These are phyloP conservation scores for Nitzschia putrida DNA, from an alignment of 108 stramenopile species.

Conservation along the genomic window DNA sequence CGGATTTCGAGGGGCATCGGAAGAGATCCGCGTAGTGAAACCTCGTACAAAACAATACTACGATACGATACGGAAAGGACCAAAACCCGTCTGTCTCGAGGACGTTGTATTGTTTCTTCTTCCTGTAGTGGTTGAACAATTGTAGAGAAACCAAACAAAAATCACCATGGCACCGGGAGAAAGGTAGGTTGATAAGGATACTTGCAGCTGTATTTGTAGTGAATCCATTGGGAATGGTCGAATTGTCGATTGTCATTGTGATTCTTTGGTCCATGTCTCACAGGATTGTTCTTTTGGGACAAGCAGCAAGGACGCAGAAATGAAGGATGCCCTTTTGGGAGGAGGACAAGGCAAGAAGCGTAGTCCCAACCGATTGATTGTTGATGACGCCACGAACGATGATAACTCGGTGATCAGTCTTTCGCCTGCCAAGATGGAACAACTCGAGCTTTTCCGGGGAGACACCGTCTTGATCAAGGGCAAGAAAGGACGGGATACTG, in stretches of 20 bases:
- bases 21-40: too few relatives aligned
- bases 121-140: too few relatives aligned
- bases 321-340: slow-evolving; percentile 82
- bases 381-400: slow-evolving; percentile 99
- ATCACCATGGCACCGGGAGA: slow-evolving; percentile 17
- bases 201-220: too few relatives aligned
- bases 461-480: slow-evolving; percentile 99
- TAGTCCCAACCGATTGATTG: slow-evolving; percentile 97
- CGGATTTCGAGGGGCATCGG: too few relatives aligned
- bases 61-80: neutral
- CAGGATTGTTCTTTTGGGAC: neutral
- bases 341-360: slow-evolving; percentile 88
- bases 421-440: slow-evolving; percentile 96
- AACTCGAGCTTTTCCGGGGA: slow-evolving; percentile 97
- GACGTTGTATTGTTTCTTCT: too few relatives aligned
- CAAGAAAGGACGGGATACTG: slow-evolving; percentile 97
- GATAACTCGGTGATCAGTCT: slow-evolving; percentile 97
- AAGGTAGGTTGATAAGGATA: neutral
- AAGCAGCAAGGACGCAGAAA: slow-evolving; percentile 77
- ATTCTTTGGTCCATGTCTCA: too few relatives aligned
- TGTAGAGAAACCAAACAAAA: neutral
- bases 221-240: too few relatives aligned
- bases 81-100: too few relatives aligned
- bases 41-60: neutral
- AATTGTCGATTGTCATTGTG: too few relatives aligned